Percentiles rank a stretch among this genome's conserved stretches.
Conservation (phyloP, 495 filamentous ascomycete species). For the Penicillium taxi region DNA sequence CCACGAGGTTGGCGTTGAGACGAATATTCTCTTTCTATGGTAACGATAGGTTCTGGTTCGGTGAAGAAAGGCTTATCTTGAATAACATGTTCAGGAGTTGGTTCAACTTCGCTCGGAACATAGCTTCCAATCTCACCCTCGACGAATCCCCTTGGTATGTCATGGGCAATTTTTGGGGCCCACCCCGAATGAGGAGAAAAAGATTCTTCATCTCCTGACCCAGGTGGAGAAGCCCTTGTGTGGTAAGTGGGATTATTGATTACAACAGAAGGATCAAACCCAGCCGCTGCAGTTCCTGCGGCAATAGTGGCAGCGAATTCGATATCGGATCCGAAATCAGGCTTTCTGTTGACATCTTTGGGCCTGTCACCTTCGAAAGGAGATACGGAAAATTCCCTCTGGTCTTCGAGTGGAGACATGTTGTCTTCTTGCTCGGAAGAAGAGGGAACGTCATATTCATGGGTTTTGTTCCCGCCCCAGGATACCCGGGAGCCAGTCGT, state of each 20-base stretch:
- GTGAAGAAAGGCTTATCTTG: conserved; percentile 16
- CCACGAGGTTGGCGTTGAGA: conserved; percentile 4
- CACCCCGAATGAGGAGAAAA: conserved; percentile 43
- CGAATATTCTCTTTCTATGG: conserved; percentile 5
- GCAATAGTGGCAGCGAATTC: conserved; percentile 65
- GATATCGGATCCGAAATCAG: conserved; percentile 44
- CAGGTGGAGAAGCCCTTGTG: conserved; percentile 55
- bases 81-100: conserved; percentile 6
- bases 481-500: conserved; percentile 47
- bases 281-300: conserved; percentile 56
- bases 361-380: conserved; percentile 6
- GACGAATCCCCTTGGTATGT: conserved; percentile 21
- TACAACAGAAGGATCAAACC: conserved; percentile 65
- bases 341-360: conserved; percentile 8
- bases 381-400: conserved; percentile 13
- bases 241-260: conserved; percentile 57
- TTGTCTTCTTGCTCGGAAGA: conserved; percentile 37
- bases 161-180: conserved; percentile 30
- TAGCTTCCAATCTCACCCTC: conserved; percentile 27
- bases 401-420: background rate
- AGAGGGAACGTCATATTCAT: conserved; percentile 53
- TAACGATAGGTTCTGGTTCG: conserved; percentile 14
- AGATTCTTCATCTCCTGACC: conserved; percentile 40
- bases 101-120: conserved; percentile 8
- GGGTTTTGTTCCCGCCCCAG: conserved; percentile 54